These are phyloP conservation scores for Cairneyella variabilis DNA, from an alignment of 495 filamentous ascomycete genomes.

Conservation along the genomic window DNA sequence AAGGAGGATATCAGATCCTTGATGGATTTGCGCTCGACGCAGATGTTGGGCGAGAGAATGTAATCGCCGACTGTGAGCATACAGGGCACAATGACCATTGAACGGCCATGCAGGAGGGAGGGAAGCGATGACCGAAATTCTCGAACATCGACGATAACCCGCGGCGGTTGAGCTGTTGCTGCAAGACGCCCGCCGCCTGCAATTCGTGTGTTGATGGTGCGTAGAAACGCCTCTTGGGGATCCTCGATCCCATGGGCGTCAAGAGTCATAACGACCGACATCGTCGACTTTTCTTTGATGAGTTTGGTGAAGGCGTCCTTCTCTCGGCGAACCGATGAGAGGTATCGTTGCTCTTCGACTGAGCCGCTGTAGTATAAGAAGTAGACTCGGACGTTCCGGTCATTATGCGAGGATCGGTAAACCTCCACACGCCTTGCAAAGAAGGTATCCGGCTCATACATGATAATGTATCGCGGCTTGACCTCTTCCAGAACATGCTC, in stretches of 20 bases:
- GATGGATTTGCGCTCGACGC: constrained; percentile 90
- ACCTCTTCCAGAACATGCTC: constrained; percentile 93
- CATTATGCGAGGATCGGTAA: constrained; percentile 88
- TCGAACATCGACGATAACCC: constrained; percentile 90
- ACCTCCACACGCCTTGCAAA: constrained; percentile 95
- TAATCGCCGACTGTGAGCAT: constrained; percentile 98
- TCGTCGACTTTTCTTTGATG: constrained; percentile 88
- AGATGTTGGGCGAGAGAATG: constrained; percentile 83
- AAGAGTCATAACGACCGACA: constrained; percentile 79
- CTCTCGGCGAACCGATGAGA: constrained; percentile 82
- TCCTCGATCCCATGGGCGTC: constrained; percentile 71
- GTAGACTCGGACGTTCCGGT: constrained; percentile 85
- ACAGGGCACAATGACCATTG: constrained; percentile 82
- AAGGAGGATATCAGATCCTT: constrained; percentile 88
- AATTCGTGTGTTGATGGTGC: constrained; percentile 95
- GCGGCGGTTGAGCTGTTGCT: constrained; percentile 86
- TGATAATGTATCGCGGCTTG: constrained; percentile 90
- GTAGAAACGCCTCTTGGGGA: constrained; percentile 87
- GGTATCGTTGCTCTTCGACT: constrained; percentile 93
- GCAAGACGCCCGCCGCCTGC: constrained; percentile 86
- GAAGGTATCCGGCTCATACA: constrained; percentile 96
- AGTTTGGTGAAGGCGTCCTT: constrained; percentile 93
- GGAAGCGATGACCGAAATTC: constrained; percentile 93
- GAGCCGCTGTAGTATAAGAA: constrained; percentile 94
- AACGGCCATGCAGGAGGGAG: constrained; percentile 83